Evolutionary conservation across 2,329 filamentous ascomycete species (phyloP), one percentile per base, ranked within the genome.

Genomic region (Daldinia eschscholtzii): DNA sequence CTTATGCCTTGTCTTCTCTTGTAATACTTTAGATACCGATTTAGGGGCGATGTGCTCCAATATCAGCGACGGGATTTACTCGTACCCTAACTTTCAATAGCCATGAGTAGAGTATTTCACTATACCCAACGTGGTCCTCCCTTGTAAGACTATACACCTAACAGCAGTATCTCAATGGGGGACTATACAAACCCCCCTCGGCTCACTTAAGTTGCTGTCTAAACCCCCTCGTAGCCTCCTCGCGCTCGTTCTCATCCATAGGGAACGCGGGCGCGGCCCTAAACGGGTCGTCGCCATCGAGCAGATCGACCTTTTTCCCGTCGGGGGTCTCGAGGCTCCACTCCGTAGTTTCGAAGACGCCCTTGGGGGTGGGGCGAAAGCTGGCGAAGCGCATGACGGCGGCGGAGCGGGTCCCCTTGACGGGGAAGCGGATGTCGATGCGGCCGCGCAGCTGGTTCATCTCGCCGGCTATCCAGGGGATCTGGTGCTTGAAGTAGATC

Each of bases 401-500:
- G 73, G 85, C 83, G 65, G 82, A 84, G 78, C 86, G 89, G 33
- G 89, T 93, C 44, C 96, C 96, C 82, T 92, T 93, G 30, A 99
- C 96, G 82, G 88, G 86, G 80, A 97, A 98, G 63, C 83, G 83
- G 66, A 99, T 93, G 84, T 98, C 87, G 79, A 99, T 97, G 75
- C 89, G 86, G 26, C 96, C 96, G 81, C 95, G 93, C 79, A 98
- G 82, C 84, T 97, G 95, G 82, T 98, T 97, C 87, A 99, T 92
- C 83, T 93, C 90, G 68, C 93, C 93, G 75, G 87, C 85, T 76
- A 96, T 94, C 92, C 92, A 95, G 50, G 93, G 93, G 77, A 95
- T 92, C 80, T 91, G 87, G 77, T 88, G 86, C 73, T 88, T 86
- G 81, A 94, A 95, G 81, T 93, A 93, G 76, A 96, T 91, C 82